Percentiles rank a stretch among this genome's conserved stretches.
Evolutionary conservation across 345 rosid genomes (phyloP).

Genomic region (thale cress (Arabidopsis thaliana)): DNA sequence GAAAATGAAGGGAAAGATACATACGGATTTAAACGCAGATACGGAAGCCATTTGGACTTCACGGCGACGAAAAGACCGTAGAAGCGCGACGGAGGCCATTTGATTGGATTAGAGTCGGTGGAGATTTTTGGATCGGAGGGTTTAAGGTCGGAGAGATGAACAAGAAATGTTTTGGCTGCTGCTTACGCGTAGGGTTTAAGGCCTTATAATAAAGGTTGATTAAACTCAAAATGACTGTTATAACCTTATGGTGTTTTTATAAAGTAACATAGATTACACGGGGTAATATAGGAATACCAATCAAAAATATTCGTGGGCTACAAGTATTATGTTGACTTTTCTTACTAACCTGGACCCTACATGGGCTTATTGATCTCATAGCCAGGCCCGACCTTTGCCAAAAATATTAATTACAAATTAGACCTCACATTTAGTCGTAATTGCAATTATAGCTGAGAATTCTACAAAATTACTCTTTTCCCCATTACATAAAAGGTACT

Average conservation of each 20-base stretch:
- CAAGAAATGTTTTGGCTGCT: conserved; percentile 28
- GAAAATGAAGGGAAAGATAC: neutral
- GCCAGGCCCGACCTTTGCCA: neutral
- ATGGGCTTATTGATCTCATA: conserved; percentile 20
- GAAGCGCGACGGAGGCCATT: conserved; percentile 60
- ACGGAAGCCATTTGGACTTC: conserved; percentile 54
- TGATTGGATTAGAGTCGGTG: conserved; percentile 16
- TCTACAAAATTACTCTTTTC: conserved; percentile 26
- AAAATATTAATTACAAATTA: conserved; percentile 1
- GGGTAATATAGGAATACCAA: neutral
- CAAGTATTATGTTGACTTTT: conserved; percentile 29
- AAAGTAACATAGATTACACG: neutral
- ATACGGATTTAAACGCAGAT: conserved; percentile 56
- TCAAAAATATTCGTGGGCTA: conserved; percentile 34
- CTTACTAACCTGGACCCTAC: neutral
- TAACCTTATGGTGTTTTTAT: neutral
- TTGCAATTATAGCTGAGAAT: neutral
- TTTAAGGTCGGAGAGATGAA: conserved; percentile 31
- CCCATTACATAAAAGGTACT: neutral
- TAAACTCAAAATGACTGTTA: neutral
- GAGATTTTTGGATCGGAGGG: conserved; percentile 31
- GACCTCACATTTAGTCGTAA: conserved; percentile 1
- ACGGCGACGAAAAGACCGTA: conserved; percentile 56
- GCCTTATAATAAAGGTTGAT: conserved; percentile 1
- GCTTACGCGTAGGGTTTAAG: conserved; percentile 46